Base-by-base conservation (phyloP, 495 filamentous ascomycete species). In the Pseudomonodictys pantanalensis region DNA sequence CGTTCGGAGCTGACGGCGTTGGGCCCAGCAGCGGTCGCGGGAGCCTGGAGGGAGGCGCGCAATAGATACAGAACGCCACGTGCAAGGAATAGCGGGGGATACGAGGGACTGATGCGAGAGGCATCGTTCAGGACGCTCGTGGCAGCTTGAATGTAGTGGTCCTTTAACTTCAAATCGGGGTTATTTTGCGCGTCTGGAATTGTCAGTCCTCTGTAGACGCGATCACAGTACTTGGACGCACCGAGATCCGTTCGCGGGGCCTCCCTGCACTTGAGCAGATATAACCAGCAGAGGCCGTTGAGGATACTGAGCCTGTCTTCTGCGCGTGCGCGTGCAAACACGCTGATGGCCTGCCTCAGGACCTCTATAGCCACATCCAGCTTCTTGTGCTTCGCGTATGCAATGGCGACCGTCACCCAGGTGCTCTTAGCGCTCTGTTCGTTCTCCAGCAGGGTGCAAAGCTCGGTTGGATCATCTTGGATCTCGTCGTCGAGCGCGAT, bases 301-400 rank as follows among this genome's bases (percentile, higher is more conserved):
- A 96, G 74, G 56, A 96, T 82, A 55, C 86, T 88, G 49, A 97
- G 80, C 72, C 87, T 91, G 75, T 98, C 93, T 49, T 92, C 87
- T 18, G 84, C 81, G 42, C 84, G 83, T 43, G 82, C 85, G 52
- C 79, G 77, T 33, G 84, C 80, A 70, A 95, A 82, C 23, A 86
- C 90, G 45, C 80, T 81, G 51, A 92, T 77, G 47, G 91, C 91
- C 63, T 91, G 90, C 39, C 84, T 83, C 53, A 98, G 77, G 65
- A 98, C 93, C 71, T 97, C 92, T 65, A 97, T 92, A 39, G 93
- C 93, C 73, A 90, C 89, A 64, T 96, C 91, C 41, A 91, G 80
- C 73, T 95, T 92, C 33, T 86, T 83, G 72, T 95, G 91, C 74
- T 97, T 97, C 24, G 92, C 92, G 68, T 98, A 97, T n/a, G 92